Base-by-base conservation (phyloP, 148 eudicot species). In the Camellia japonica region DNA sequence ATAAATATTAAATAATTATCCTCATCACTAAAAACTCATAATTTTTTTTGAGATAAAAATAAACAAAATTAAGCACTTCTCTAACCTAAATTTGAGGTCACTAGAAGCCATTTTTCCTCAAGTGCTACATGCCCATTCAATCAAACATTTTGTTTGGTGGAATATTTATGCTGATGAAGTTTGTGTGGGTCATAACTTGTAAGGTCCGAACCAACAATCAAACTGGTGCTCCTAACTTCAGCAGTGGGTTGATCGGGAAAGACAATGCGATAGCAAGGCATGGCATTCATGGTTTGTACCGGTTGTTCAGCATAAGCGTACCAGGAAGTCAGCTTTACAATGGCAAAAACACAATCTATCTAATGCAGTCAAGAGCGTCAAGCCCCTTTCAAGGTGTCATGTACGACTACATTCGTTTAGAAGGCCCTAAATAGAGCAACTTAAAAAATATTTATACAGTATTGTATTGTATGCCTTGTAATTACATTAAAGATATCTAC, bases 181-280 rank as follows among this genome's bases (percentile, higher is more conserved):
- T 46, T 49, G 49, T 23, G 6, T 71, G 74, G 38, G 13, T 71
- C 16, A 16, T 70, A 47, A 71, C 30, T 71, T 46, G 16, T 70
- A 47, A 71, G 74, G 74, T 71, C 7, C 74, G 74, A 13, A n/a
- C 30, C 74, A 71, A 71, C 58, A 4, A 49, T 19, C 58, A 10
- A 71, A 71, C 5, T 16, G 56, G 14, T 46, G 56, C 55, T n/a
- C 59, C 83, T 43, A 55, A 23, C 14, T 82, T 78, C 68, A 49
- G 63, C 55, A 80, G 81, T 1, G n/a, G 58, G 10, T 63, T 47
- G 43, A 77, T 80, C 8, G 86, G 86, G 49, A 12, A 23, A 30
- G 83, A 84, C 71, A 84, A 84, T 1, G 83, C 86, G 0, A 80
- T 84, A 58, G 83, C 81, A 65, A 80, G 86, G 46, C 83, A 80